A percentile compares a stretch with the other conserved stretches of the same genome.
Evolutionary conservation across 345 rosid species (phyloP).

Genomic region (Rhodamnia argentea): DNA sequence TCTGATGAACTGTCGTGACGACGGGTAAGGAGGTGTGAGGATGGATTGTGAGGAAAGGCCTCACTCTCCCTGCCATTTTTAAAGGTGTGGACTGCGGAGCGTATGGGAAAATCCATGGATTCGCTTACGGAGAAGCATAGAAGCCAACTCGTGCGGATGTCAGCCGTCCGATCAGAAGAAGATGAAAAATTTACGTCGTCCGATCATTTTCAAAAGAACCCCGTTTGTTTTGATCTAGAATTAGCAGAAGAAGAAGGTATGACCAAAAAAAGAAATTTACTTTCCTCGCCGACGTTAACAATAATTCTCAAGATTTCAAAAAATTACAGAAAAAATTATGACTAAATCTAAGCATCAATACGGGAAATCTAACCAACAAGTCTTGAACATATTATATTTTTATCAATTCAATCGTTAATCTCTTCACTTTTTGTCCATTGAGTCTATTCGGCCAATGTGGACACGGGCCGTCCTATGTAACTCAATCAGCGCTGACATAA

Average conservation of each 20-base stretch:
- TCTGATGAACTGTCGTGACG: conserved; percentile 1
- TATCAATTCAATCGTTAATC: no score
- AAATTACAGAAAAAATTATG: not conserved
- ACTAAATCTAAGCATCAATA: no score
- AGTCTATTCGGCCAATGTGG: no score
- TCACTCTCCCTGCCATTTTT: conserved; percentile 10
- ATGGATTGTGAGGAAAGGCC: conserved; percentile 12
- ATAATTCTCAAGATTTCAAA: not conserved
- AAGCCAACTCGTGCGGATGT: not conserved
- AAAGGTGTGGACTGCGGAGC: not conserved
- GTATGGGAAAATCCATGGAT: not conserved
- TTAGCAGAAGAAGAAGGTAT: not conserved
- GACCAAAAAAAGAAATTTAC: not conserved
- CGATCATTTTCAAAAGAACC: not conserved
- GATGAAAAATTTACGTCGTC: not conserved
- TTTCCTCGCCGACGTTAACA: not conserved
- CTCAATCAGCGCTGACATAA: no score
- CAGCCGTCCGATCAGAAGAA: not conserved
- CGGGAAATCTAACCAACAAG: no score
- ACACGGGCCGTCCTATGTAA: no score
- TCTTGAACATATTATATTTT: no score
- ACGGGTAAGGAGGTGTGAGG: not conserved
- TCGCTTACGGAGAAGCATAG: not conserved
- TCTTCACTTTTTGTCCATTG: no score
- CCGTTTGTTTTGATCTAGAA: not conserved